Conservation (phyloP, 1,284 basidiomycete species). For the Cutaneotrichosporon daszewskae region DNA sequence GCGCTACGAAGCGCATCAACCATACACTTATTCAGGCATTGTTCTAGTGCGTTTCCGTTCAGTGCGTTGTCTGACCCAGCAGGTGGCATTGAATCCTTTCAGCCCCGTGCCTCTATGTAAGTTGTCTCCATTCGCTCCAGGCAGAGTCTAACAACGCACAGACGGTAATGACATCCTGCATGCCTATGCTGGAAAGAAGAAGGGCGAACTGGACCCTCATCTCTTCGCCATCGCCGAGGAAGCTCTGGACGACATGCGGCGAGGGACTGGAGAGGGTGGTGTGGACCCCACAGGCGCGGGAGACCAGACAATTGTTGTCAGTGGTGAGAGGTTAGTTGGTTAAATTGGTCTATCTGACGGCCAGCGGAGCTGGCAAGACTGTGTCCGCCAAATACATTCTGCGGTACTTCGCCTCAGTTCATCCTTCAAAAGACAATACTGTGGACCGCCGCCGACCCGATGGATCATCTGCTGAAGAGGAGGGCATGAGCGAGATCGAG, state of each 20-base stretch:
- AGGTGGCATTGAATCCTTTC: conserved; percentile 97
- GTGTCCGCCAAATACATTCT: conserved; percentile 99
- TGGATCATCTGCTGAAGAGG: conserved; percentile 36
- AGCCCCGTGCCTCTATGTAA: conserved; percentile 75
- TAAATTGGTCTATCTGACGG: background rate
- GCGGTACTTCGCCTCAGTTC: conserved; percentile 97
- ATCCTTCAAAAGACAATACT: conserved; percentile 56
- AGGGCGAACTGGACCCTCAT: conserved; percentile 96
- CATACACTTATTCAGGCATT: conserved; percentile 98
- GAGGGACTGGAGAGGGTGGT: conserved; percentile 48
- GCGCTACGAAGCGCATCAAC: conserved; percentile 92
- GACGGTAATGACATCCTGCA: conserved; percentile 95
- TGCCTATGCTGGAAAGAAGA: conserved; percentile 84
- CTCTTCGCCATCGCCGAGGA: conserved; percentile 99
- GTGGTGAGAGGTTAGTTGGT: conserved; percentile 81
- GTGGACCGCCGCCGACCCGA: conserved; percentile 20
- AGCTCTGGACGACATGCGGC: conserved; percentile 90
- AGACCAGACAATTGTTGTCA: conserved; percentile 98
- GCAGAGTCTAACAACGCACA: background rate
- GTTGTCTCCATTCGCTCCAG: conserved; percentile 13
- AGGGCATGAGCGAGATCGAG: conserved; percentile 82
- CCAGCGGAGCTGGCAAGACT: conserved; percentile 96
- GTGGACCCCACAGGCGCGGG: conserved; percentile 63
- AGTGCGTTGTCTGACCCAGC: conserved; percentile 6
- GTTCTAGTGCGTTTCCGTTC: conserved; percentile 40